Conservation (phyloP, 192 early-diverging fungal species). For the Coemansia sp. region DNA sequence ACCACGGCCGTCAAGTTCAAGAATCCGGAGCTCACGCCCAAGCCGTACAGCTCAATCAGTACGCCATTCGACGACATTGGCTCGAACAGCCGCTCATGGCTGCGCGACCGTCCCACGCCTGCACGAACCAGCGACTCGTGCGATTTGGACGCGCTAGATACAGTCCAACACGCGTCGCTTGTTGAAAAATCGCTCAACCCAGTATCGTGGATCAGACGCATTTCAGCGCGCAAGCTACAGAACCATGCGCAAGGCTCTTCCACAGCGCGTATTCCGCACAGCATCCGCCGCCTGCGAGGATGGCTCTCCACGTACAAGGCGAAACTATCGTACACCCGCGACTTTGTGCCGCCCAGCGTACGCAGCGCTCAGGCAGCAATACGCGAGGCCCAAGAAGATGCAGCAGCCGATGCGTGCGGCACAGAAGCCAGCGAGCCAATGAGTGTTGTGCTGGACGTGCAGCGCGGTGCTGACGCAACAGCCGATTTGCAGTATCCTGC, state of each 20-base stretch:
- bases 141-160: not conserved
- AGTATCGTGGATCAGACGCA: constrained; percentile 41
- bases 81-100: constrained; percentile 27
- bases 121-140: constrained; percentile 7
- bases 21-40: constrained; percentile 13
- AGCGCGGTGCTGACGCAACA: not conserved
- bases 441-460: not conserved
- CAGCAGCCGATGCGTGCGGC: not conserved
- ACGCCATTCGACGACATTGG: constrained; percentile 47
- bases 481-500: constrained; percentile 25
- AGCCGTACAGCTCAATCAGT: constrained; percentile 26
- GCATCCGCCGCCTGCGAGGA: constrained; percentile 25
- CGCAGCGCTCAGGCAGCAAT: not conserved
- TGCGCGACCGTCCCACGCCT: constrained; percentile 23
- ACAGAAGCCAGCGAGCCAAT: not conserved
- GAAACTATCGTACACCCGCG: constrained; percentile 25
- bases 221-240: constrained; percentile 37
- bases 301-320: constrained; percentile 46
- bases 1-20: not conserved
- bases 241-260: constrained; percentile 1
- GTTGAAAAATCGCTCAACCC: constrained; percentile 48
- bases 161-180: constrained; percentile 17
- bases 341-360: constrained; percentile 15
- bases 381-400: not conserved
- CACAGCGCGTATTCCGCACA: constrained; percentile 3